Base-by-base conservation (phyloP, 2,329 filamentous ascomycete species). In the Ophiocordyceps camponoti-floridani region DNA sequence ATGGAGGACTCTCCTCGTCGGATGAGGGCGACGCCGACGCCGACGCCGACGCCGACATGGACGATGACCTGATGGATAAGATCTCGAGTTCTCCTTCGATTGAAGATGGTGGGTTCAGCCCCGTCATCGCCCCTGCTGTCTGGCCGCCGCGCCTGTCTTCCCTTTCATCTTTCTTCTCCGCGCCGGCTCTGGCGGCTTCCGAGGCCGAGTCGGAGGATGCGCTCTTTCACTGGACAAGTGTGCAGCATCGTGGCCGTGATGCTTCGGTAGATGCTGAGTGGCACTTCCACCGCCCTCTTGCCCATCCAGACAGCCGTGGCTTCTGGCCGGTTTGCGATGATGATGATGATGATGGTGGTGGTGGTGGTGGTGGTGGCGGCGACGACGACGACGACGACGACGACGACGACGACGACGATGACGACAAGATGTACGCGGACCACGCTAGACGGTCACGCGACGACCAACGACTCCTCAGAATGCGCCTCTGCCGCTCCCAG, bases 31-130 rank as follows among this genome's bases (percentile, higher is more conserved):
- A 82, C 53, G 75, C 75, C 51, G 77, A 77, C 43, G 49, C 45
- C 43, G 83, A 84, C 48, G 82, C 84, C 53, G 75, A 84, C 54
- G 66, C 87, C 60, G n/a, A n/a, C n/a, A n/a, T n/a, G n/a, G 87
- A 93, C 57, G 72, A 95, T 63, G 89, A 96, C 62, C 79, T 94
- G 79, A 86, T 94, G 83, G 91, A 96, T 68, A 91, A 91, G 64
- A 95, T 98, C 52, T 96, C 89, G 56, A 96, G 88, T 64, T 96
- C 89, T 56, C 91, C 91, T 59, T 96, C 89, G 55, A 98, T 98
- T 64, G 87, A 94, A 71, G 89, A 96, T 82, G 89, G 89, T 98
- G 79, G 74, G 87, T 91, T 69, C 67, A 64, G 62, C 65, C 58
- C 57, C 43, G 51, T 54, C 52, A 48, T 53, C 49, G 56, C 62